Base-by-base conservation (phyloP, 2,329 filamentous ascomycete genomes). In the Sporothrix sp. region DNA sequence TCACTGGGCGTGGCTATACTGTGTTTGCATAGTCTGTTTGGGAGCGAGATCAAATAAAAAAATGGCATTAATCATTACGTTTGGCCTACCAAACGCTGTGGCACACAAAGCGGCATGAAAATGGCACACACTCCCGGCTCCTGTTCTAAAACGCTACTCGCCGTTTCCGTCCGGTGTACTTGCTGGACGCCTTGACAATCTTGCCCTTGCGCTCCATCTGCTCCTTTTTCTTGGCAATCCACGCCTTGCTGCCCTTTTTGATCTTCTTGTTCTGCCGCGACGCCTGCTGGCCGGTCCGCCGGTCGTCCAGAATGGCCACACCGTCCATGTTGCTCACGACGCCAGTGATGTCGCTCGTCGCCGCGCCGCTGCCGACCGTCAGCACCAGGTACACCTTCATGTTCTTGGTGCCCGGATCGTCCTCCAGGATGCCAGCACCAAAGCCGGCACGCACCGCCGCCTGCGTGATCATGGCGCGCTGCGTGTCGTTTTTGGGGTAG, bases 131-230 rank as follows among this genome's bases (percentile, higher is more conserved):
- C 7, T 14, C 38, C 14, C 7, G 2, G 4, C 3, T 5, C 23
- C 21, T 7, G 10, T 8, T 27, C 33, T 48, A 38, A 95, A 65
- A 95, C 95, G 81, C 81, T 50, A 83, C 72, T 52, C 86, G 79
- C 66, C 93, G 79, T 72, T 89, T 95, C 60, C 93, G 76, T 27
- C 91, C 93, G 0, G 91, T 97, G 66, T 95, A 98, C 68, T 94
- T 97, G 47, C 87, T 95, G 51, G 78, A 88, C 1, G 82, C 71
- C 73, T 97, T 97, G 59, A 97, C 91, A 25, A 97, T 78, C 72
- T 93, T 96, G 40, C 93, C 93, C 68, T 96, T 95, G 55, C 81
- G 76, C 68, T 94, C 86, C 85, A 95, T 93, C 71, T 95, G 88
- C 58, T 88, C 85, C 72, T 93, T 94, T 66, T 91, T 93, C 67